Evolutionary conservation across 257 asterid genomes (phyloP).

Genomic region (Penstemon barbatus): DNA sequence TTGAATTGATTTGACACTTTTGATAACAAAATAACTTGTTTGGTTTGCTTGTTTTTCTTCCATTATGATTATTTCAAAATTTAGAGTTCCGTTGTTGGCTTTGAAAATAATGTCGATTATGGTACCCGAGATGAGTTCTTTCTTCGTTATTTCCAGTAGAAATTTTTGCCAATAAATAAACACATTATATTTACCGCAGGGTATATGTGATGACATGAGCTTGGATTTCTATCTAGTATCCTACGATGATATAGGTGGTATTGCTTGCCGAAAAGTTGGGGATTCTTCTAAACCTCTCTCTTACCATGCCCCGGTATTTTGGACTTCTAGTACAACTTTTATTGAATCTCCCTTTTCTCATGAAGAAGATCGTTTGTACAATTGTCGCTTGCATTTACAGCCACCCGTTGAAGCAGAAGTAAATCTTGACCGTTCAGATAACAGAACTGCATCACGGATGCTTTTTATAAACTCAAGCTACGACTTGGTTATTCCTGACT

Average conservation of each 20-base stretch:
- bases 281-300: slow-evolving; percentile 49
- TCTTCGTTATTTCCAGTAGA: no score
- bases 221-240: slow-evolving; percentile 77
- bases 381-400: slow-evolving; percentile 53
- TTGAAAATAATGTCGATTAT: no score
- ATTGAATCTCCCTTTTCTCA: slow-evolving; percentile 65
- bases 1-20: background rate
- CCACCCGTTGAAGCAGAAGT: slow-evolving; percentile 49
- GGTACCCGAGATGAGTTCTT: no score
- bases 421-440: slow-evolving; percentile 34
- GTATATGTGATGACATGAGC: slow-evolving; percentile 66
- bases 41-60: slow-evolving; percentile 6
- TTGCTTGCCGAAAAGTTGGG: slow-evolving; percentile 79
- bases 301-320: slow-evolving; percentile 63
- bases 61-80: no score
- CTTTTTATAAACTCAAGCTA: slow-evolving; percentile 72
- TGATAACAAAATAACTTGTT: background rate
- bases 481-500: slow-evolving; percentile 72
- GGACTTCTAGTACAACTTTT: slow-evolving; percentile 62
- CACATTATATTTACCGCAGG: slow-evolving; percentile 44
- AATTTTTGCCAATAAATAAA: no score
- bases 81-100: no score
- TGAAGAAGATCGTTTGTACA: slow-evolving; percentile 60
- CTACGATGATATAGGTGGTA: slow-evolving; percentile 83
- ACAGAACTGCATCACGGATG: slow-evolving; percentile 49